phyloP scores from a whole-genome alignment of 2,329 filamentous ascomycete species.

The Ceratocystis harringtonii region DNA sequence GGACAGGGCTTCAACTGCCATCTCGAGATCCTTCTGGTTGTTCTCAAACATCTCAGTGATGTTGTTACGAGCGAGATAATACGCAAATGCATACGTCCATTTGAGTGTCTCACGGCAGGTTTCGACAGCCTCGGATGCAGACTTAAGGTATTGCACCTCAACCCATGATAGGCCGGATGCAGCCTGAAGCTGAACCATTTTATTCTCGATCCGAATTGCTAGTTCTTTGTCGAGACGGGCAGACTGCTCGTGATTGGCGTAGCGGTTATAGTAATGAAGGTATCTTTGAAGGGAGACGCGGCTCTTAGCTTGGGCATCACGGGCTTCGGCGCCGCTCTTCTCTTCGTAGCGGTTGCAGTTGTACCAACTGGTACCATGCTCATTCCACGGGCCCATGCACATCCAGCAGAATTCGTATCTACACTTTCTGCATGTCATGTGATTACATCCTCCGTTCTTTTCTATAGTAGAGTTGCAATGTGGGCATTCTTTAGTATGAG shows the following conservation, averaged over 20 bases:
- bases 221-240: slow-evolving; percentile 94
- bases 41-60: slow-evolving; percentile 95
- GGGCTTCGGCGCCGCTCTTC: slow-evolving; percentile 79
- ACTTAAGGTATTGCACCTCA: slow-evolving; percentile 91
- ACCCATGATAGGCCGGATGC: slow-evolving; percentile 97
- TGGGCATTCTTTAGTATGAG: slow-evolving; percentile 96
- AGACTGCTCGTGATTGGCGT: slow-evolving; percentile 96
- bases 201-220: slow-evolving; percentile 91
- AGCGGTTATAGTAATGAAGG: slow-evolving; percentile 96
- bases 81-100: slow-evolving; percentile 98
- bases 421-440: slow-evolving; percentile 95
- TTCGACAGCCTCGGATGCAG: slow-evolving; percentile 83
- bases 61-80: slow-evolving; percentile 92
- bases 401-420: slow-evolving; percentile 99
- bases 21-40: slow-evolving; percentile 94
- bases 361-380: slow-evolving; percentile 98
- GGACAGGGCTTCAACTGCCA: slow-evolving; percentile 92
- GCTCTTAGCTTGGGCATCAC: slow-evolving; percentile 83
- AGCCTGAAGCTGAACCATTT: slow-evolving; percentile 93
- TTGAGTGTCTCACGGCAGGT: slow-evolving; percentile 96
- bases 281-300: slow-evolving; percentile 89
- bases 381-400: slow-evolving; percentile 98
- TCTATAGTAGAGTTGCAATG: slow-evolving; percentile 95
- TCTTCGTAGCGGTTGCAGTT: slow-evolving; percentile 97
- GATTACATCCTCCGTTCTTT: slow-evolving; percentile 96